These are phyloP conservation scores for Plasmodium yoelii DNA, from an alignment of 169 alveolate genomes.

Conservation along the genomic window DNA sequence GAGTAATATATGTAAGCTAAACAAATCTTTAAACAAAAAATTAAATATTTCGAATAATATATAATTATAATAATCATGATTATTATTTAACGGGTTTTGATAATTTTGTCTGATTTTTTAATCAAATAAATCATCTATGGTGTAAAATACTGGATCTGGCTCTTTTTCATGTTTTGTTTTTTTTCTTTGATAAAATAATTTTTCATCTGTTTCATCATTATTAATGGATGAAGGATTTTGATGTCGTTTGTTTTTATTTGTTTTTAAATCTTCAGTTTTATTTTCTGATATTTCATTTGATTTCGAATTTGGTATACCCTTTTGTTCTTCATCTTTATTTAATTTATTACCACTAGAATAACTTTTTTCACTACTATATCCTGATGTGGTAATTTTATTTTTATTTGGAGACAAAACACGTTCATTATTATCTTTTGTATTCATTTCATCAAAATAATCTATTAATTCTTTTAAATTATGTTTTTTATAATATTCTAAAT, in stretches of 20 bases:
- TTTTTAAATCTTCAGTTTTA: neutral
- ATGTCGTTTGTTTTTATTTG: conserved; percentile 33
- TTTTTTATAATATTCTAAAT: conserved; percentile 50
- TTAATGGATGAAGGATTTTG: conserved; percentile 11
- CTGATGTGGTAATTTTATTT: neutral
- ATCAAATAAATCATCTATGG: conserved; percentile 28
- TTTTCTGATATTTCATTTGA: neutral
- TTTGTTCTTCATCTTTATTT: neutral
- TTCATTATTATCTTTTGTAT: neutral
- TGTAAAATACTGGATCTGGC: conserved; percentile 32
- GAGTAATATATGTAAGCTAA: no score
- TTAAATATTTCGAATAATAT: no score
- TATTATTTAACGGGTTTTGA: no score
- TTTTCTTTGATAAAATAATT: conserved; percentile 15
- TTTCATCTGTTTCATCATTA: conserved; percentile 11
- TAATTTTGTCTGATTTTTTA: no score
- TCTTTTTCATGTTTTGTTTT: conserved; percentile 19
- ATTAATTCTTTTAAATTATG: conserved; percentile 34
- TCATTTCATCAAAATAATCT: conserved; percentile 9
- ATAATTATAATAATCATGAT: no score
- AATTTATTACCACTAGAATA: neutral
- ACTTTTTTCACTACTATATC: neutral
- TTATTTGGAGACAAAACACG: neutral
- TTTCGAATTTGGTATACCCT: neutral
- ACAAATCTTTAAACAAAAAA: no score